Percentiles rank a stretch among this genome's conserved stretches.
Evolutionary conservation across 129 eudicot genomes (phyloP).

Genomic region (Flaveria ramosissima): DNA sequence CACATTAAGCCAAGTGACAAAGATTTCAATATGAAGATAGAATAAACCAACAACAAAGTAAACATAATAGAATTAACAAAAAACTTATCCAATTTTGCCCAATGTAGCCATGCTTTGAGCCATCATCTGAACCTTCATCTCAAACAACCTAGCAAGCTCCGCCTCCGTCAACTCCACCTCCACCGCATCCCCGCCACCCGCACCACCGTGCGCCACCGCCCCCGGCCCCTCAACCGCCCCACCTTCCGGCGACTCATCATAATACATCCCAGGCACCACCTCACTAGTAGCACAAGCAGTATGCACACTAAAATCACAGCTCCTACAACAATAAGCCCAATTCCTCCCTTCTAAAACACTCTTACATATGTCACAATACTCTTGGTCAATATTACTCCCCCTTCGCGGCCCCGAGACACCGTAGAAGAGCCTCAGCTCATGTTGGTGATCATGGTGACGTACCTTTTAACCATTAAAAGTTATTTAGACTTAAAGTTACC

Average conservation of each 20-base stretch:
- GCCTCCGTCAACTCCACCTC: slow-evolving; percentile 42
- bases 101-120: slow-evolving; percentile 40
- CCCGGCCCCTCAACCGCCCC: neutral
- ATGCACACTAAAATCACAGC: slow-evolving; percentile 57
- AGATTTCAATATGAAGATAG: neutral
- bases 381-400: slow-evolving; percentile 24
- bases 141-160: slow-evolving; percentile 32
- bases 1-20: neutral
- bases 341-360: slow-evolving; percentile 38
- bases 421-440: slow-evolving; percentile 39
- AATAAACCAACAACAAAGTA: neutral
- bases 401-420: slow-evolving; percentile 20
- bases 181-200: slow-evolving; percentile 28
- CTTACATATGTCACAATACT: slow-evolving; percentile 48
- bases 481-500: no score
- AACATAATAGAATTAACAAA: neutral
- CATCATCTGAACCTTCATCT: slow-evolving; percentile 47
- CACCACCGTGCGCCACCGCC: neutral
- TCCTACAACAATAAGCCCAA: slow-evolving; percentile 50
- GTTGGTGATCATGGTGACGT: slow-evolving; percentile 51
- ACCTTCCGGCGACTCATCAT: slow-evolving; percentile 36
- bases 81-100: slow-evolving; percentile 4
- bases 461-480: no score
- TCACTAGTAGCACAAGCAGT: slow-evolving; percentile 63
- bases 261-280: slow-evolving; percentile 61